Percentiles rank a stretch among this genome's conserved stretches.
These are phyloP conservation scores for Botrytis elliptica DNA, from an alignment of 2,329 filamentous ascomycete genomes.

Conservation along the genomic window DNA sequence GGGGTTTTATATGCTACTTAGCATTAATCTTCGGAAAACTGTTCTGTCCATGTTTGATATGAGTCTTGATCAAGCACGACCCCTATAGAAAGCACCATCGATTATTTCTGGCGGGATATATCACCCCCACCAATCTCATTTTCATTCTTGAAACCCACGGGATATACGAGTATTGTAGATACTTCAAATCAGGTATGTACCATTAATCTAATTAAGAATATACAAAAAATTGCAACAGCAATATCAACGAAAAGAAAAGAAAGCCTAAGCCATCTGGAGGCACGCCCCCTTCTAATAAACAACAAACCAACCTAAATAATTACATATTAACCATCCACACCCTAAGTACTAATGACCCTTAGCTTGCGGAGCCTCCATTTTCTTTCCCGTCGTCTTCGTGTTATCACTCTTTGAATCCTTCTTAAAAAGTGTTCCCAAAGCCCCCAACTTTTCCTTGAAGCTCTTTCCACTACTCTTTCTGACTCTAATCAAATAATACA, in stretches of 20 bases:
- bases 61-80: too few relatives aligned
- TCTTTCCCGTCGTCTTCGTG: constrained; percentile 29
- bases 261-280: not conserved
- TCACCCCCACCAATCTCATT: too few relatives aligned
- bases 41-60: too few relatives aligned
- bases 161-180: not conserved
- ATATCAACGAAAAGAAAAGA: not conserved
- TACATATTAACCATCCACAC: not conserved
- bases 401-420: constrained; percentile 25
- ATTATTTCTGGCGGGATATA: too few relatives aligned
- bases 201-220: not conserved
- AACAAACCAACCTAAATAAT: not conserved
- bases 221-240: not conserved
- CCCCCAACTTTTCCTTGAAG: constrained; percentile 22
- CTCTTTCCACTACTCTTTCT: constrained; percentile 28
- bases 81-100: too few relatives aligned
- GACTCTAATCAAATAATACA: constrained; percentile 52
- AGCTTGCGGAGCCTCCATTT: constrained; percentile 21
- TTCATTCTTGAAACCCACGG: too few relatives aligned
- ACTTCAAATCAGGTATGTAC: not conserved
- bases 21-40: too few relatives aligned
- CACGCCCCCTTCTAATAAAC: not conserved
- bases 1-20: too few relatives aligned
- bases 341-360: not conserved
- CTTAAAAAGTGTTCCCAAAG: constrained; percentile 26